Conservation (phyloP, 306 rosid species). For the Ammopiptanthus mongolicus region DNA sequence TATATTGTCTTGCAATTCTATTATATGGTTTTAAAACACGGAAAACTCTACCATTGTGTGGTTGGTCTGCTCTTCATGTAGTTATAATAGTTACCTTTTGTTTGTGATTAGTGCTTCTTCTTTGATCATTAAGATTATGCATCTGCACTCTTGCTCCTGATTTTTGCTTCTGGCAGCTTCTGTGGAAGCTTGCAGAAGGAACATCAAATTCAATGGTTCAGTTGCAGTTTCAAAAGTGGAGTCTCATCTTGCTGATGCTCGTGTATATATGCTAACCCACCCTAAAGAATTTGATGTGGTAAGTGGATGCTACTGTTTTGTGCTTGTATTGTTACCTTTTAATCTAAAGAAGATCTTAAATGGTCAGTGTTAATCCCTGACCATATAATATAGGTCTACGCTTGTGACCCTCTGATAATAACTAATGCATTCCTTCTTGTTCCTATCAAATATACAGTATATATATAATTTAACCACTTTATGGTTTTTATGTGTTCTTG, state of each 20-base stretch:
- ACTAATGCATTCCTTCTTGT: background rate
- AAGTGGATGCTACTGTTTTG: slow-evolving; percentile 26
- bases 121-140: slow-evolving; percentile 19
- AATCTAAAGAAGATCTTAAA: background rate
- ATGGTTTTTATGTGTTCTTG: background rate
- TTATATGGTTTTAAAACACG: background rate
- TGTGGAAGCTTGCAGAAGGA: slow-evolving; percentile 91
- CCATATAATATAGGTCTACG: background rate
- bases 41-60: background rate
- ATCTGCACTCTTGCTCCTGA: background rate
- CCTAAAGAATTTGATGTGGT: slow-evolving; percentile 96
- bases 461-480: slow-evolving; percentile 9
- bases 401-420: background rate
- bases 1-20: background rate
- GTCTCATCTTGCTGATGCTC: slow-evolving; percentile 94
- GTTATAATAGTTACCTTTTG: background rate
- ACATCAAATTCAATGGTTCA: slow-evolving; percentile 96
- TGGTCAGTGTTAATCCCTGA: background rate
- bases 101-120: background rate
- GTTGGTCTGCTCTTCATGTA: background rate
- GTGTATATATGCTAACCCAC: slow-evolving; percentile 90
- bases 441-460: background rate
- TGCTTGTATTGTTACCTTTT: background rate
- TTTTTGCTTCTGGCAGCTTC: slow-evolving; percentile 50
- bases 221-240: slow-evolving; percentile 82